phyloP scores from a whole-genome alignment of 192 early-diverging fungal genomes.

The Coemansia aciculifera region DNA sequence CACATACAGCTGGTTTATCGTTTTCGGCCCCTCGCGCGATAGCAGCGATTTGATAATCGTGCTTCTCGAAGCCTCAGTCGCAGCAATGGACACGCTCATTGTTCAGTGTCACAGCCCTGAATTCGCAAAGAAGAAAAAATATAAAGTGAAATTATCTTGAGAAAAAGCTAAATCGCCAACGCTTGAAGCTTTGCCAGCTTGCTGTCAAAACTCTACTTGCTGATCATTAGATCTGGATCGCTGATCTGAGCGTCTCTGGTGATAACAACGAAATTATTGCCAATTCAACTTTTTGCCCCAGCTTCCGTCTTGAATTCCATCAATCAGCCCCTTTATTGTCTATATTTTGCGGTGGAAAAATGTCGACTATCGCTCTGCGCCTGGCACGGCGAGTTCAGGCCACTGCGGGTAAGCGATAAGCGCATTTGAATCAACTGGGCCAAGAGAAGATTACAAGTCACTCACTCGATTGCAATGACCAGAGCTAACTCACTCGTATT shows the following conservation, averaged over 20 bases:
- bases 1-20: conserved; percentile 32
- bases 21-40: conserved; percentile 42
- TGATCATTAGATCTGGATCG: neutral
- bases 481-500: neutral
- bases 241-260: neutral
- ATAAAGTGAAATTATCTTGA: neutral
- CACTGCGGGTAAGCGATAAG: neutral
- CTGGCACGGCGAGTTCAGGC: conserved; percentile 5
- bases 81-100: neutral
- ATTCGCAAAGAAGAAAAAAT: neutral
- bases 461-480: neutral
- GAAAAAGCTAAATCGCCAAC: neutral
- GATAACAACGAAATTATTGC: neutral
- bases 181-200: neutral
- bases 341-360: neutral
- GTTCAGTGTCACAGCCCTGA: neutral
- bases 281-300: neutral
- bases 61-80: conserved; percentile 29
- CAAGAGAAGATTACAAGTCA: neutral
- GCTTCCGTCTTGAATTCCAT: neutral
- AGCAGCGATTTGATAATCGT: conserved; percentile 42
- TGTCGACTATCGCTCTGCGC: conserved; percentile 6
- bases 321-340: neutral
- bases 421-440: neutral
- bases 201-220: neutral